These are phyloP conservation scores for Ilyonectria robusta DNA, from an alignment of 2,329 filamentous ascomycete genomes.

Conservation along the genomic window DNA sequence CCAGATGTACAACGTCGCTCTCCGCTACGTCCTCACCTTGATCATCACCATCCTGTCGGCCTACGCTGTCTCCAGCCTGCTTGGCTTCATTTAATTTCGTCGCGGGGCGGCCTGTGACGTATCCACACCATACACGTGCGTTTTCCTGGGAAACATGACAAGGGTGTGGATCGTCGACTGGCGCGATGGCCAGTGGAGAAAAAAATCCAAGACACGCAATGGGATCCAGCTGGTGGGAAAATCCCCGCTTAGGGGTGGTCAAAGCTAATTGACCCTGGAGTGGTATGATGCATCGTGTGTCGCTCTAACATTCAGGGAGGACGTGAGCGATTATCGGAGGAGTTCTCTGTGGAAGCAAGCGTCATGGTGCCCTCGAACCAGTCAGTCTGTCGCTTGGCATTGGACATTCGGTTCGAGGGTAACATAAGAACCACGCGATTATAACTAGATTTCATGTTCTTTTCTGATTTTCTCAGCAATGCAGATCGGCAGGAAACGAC, in stretches of 20 bases:
- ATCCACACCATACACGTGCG: conserved; percentile 7
- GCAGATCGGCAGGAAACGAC: neutral
- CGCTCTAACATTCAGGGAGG: neutral
- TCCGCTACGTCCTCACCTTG: conserved; percentile 44
- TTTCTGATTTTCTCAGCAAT: neutral
- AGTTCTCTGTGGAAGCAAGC: neutral
- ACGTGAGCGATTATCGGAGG: neutral
- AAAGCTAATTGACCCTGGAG: neutral
- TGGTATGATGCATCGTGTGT: neutral
- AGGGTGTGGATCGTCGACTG: neutral
- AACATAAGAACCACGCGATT: neutral
- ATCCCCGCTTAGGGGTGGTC: neutral
- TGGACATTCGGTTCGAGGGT: neutral
- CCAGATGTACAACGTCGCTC: conserved; percentile 53
- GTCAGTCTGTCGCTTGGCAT: neutral
- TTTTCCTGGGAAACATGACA: neutral
- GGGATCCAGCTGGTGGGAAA: neutral
- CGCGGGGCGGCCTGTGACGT: neutral
- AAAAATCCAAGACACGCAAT: conserved; percentile 3
- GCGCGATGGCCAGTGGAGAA: neutral
- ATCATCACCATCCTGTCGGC: conserved; percentile 30
- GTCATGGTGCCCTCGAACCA: neutral
- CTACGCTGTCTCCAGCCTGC: conserved; percentile 21
- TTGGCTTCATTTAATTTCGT: conserved; percentile 23
- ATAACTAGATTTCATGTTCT: neutral